phyloP scores from a whole-genome alignment of 108 stramenopile genomes.

The Stephanodiscus triporus region DNA sequence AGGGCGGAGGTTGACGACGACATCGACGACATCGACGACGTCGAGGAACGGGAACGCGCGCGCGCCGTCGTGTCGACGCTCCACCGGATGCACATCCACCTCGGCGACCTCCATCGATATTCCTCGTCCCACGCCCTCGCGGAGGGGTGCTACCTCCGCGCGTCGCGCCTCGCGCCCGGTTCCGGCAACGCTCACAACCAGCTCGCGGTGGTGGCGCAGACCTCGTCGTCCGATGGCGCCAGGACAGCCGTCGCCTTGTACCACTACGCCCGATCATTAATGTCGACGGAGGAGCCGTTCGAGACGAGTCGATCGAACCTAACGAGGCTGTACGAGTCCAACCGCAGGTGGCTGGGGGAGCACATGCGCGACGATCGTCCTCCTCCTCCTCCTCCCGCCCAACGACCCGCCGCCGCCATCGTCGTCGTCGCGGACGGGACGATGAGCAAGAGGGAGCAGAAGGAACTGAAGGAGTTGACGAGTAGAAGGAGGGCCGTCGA shows the following conservation, averaged over 20 bases:
- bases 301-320: conserved; percentile 67
- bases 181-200: conserved; percentile 86
- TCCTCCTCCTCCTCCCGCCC: too few relatives aligned
- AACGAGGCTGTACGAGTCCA: conserved; percentile 61
- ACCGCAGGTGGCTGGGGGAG: conserved; percentile 61
- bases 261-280: conserved; percentile 73
- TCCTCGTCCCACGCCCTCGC: conserved; percentile 55
- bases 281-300: conserved; percentile 63
- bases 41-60: neutral
- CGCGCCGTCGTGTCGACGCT: conserved; percentile 54
- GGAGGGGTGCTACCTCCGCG: conserved; percentile 56
- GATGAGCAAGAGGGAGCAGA: conserved; percentile 21
- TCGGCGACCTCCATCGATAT: conserved; percentile 83
- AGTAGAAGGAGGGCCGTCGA: conserved; percentile 46
- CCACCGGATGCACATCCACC: conserved; percentile 58
- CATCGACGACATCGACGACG: conserved; percentile 25
- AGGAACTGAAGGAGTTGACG: conserved; percentile 41
- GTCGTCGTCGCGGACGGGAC: neutral
- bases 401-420: too few relatives aligned
- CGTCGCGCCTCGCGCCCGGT: conserved; percentile 67
- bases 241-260: conserved; percentile 57
- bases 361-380: conserved; percentile 27
- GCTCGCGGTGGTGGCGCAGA: conserved; percentile 77
- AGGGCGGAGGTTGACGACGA: conserved; percentile 19
- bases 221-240: conserved; percentile 34